Percentiles rank a stretch among this genome's conserved stretches.
Evolutionary conservation across 2,329 filamentous ascomycete species (phyloP).

Genomic region (Domatiomyces globalis): DNA sequence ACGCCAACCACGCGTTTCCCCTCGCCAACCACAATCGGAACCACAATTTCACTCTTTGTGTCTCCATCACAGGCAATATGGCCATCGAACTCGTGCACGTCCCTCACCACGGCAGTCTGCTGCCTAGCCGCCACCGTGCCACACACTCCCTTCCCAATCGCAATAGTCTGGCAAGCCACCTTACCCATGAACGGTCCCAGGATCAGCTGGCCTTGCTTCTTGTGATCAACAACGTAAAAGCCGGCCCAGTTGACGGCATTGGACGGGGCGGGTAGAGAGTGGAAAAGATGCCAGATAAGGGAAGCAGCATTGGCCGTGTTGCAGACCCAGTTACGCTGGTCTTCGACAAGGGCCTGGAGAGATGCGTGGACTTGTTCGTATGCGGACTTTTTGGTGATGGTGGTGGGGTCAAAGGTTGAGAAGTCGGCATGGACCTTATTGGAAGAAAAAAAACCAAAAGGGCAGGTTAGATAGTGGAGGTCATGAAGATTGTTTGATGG

Average conservation of each 20-base stretch:
- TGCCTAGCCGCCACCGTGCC: slow-evolving; percentile 29
- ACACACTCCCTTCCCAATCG: slow-evolving; percentile 33
- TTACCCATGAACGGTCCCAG: slow-evolving; percentile 37
- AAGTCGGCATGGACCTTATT: slow-evolving; percentile 34
- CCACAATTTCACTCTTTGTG: slow-evolving; percentile 36
- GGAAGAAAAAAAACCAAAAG: not conserved
- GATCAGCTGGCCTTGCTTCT: slow-evolving; percentile 20
- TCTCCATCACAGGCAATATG: slow-evolving; percentile 38
- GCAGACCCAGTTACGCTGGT: slow-evolving; percentile 34
- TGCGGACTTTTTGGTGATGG: slow-evolving; percentile 28
- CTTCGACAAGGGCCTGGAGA: slow-evolving; percentile 26
- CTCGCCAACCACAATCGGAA: slow-evolving; percentile 29
- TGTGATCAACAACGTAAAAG: slow-evolving; percentile 29
- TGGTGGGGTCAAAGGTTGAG: slow-evolving; percentile 28
- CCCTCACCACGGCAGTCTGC: slow-evolving; percentile 29
- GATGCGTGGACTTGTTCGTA: slow-evolving; percentile 30
- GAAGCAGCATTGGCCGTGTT: slow-evolving; percentile 36
- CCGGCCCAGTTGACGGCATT: slow-evolving; percentile 36
- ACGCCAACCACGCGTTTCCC: slow-evolving; percentile 35
- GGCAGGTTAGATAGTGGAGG: too few species aligned
- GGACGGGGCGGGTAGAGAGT: slow-evolving; percentile 30
- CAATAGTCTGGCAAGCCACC: slow-evolving; percentile 35
- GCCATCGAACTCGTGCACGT: slow-evolving; percentile 31
- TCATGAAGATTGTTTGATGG: not conserved
- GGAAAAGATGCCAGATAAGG: slow-evolving; percentile 36